These are phyloP conservation scores for Penicillium vulpinum DNA, from an alignment of 2,329 filamentous ascomycete genomes.

Conservation along the genomic window DNA sequence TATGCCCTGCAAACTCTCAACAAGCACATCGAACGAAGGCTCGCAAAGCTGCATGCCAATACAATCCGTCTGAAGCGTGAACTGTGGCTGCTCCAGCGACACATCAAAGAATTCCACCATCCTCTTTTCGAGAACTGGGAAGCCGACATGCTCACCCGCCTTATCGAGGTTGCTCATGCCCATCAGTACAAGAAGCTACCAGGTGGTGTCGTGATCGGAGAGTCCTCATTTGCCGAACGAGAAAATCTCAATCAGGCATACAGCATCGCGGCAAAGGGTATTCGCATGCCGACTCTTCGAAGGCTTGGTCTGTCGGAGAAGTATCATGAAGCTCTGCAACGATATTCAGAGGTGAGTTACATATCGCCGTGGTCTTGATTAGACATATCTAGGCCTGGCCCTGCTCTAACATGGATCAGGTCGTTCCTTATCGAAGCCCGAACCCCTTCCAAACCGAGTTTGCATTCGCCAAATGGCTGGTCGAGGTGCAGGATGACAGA, in stretches of 20 bases:
- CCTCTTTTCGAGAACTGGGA: slow-evolving; percentile 37
- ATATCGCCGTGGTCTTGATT: not conserved
- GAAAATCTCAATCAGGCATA: slow-evolving; percentile 28
- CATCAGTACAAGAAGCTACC: slow-evolving; percentile 25
- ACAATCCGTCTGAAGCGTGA: slow-evolving; percentile 27
- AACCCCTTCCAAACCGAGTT: slow-evolving; percentile 31
- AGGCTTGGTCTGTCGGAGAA: slow-evolving; percentile 27
- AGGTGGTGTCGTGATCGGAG: slow-evolving; percentile 20
- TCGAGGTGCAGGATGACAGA: slow-evolving; percentile 25
- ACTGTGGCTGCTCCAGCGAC: slow-evolving; percentile 26
- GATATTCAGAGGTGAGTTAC: slow-evolving; percentile 32
- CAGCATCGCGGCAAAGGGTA: slow-evolving; percentile 25
- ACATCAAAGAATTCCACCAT: slow-evolving; percentile 27
- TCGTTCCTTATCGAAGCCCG: slow-evolving; percentile 32
- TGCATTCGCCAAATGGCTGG: slow-evolving; percentile 35
- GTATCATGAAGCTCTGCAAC: slow-evolving; percentile 30
- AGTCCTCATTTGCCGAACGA: slow-evolving; percentile 15
- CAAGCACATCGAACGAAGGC: slow-evolving; percentile 25
- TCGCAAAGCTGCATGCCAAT: slow-evolving; percentile 25
- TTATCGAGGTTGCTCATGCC: slow-evolving; percentile 35
- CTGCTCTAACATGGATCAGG: slow-evolving; percentile 16
- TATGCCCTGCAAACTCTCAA: slow-evolving; percentile 28
- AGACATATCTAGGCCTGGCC: not conserved
- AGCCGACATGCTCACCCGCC: slow-evolving; percentile 36
- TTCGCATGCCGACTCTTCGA: slow-evolving; percentile 24